A percentile compares a stretch with the other conserved stretches of the same genome.
Evolutionary conservation across 306 rosid genomes (phyloP).

Genomic region (Ochetophila trinervis): DNA sequence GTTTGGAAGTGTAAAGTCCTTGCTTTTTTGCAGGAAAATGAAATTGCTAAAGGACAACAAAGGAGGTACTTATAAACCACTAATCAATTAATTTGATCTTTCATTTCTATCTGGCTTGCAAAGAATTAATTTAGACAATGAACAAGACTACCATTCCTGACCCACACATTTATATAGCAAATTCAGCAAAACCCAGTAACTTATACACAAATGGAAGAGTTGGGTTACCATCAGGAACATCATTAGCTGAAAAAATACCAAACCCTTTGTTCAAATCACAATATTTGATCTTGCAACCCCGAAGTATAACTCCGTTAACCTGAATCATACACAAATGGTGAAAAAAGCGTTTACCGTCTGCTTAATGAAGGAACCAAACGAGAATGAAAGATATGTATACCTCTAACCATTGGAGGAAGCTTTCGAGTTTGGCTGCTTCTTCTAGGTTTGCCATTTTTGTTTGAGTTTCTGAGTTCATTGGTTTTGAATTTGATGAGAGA

Average conservation of each 20-base stretch:
- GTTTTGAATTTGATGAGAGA: neutral
- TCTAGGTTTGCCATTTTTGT: slow-evolving; percentile 53
- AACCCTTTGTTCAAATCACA: slow-evolving; percentile 80
- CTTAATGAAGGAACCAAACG: neutral
- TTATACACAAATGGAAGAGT: neutral
- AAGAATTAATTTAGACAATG: neutral
- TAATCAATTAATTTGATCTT: neutral
- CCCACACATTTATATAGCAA: slow-evolving; percentile 7
- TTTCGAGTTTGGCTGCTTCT: slow-evolving; percentile 58
- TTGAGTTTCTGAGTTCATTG: neutral
- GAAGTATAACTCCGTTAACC: slow-evolving; percentile 74
- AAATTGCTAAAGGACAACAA: neutral
- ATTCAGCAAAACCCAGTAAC: slow-evolving; percentile 8
- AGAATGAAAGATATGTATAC: slow-evolving; percentile 26
- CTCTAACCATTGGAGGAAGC: slow-evolving; percentile 75
- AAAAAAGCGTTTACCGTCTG: neutral
- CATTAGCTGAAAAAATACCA: slow-evolving; percentile 60
- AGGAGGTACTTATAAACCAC: neutral
- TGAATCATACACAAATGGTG: slow-evolving; percentile 34
- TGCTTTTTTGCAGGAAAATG: neutral
- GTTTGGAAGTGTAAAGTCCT: too few relatives aligned
- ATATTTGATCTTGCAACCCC: slow-evolving; percentile 68
- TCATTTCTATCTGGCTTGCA: slow-evolving; percentile 5
- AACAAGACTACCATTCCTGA: neutral
- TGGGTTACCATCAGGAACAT: slow-evolving; percentile 67